Percentiles rank a stretch among this genome's conserved stretches.
phyloP scores from a whole-genome alignment of 2,329 filamentous ascomycete species.

The Microcyclospora pomicola region DNA sequence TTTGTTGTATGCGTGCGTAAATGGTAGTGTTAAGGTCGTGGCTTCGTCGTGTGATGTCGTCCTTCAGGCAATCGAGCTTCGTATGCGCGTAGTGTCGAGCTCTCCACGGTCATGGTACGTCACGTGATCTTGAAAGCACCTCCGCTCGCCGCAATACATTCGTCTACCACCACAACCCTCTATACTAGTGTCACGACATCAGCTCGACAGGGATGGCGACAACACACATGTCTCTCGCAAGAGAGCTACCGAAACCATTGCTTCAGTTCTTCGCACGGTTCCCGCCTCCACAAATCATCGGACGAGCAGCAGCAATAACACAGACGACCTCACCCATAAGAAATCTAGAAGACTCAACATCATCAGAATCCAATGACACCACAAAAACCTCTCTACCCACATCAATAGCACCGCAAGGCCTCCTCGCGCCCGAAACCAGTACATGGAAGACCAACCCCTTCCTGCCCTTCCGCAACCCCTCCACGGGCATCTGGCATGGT shows the following conservation, averaged over 20 bases:
- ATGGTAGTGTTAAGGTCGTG: too few relatives aligned
- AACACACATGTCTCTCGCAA: background rate
- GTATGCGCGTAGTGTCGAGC: too few relatives aligned
- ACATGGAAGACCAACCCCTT: conserved; percentile 59
- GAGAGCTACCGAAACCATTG: conserved; percentile 55
- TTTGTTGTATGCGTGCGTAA: too few relatives aligned
- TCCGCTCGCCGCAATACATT: too few relatives aligned
- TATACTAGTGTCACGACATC: too few relatives aligned
- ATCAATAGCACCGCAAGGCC: conserved; percentile 24
- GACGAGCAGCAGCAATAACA: conserved; percentile 11
- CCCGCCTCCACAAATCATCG: conserved; percentile 48
- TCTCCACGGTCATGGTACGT: too few relatives aligned
- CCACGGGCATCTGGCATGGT: conserved; percentile 70
- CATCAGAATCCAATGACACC: conserved; percentile 29
- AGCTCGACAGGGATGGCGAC: background rate
- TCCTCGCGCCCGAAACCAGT: conserved; percentile 7
- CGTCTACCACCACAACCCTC: too few relatives aligned
- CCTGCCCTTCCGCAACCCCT: conserved; percentile 59
- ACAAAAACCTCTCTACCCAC: conserved; percentile 18
- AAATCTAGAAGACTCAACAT: conserved; percentile 20
- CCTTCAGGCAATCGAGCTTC: too few relatives aligned
- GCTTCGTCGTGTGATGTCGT: too few relatives aligned
- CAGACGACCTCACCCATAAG: conserved; percentile 31
- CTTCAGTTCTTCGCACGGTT: conserved; percentile 81
- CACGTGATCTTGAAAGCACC: too few relatives aligned